phyloP scores from a whole-genome alignment of 495 filamentous ascomycete species.

The Cercophora newfieldiana region DNA sequence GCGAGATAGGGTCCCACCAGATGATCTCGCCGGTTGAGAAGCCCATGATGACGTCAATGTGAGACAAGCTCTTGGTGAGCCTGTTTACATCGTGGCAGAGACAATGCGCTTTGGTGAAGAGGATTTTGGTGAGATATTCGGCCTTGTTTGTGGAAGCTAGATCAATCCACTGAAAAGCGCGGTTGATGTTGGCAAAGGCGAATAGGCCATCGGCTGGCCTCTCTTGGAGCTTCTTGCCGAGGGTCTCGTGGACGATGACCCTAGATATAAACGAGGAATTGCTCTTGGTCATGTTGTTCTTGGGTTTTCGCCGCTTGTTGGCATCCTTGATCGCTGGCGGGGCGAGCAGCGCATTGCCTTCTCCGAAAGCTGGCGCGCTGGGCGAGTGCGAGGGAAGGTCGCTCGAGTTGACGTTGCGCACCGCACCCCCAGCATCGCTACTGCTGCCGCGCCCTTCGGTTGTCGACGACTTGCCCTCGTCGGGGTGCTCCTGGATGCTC shows the following conservation, averaged over 20 bases:
- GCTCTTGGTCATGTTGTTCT: conserved; percentile 96
- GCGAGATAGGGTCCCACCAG: conserved; percentile 97
- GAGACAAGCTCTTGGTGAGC: conserved; percentile 71
- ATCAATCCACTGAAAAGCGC: conserved; percentile 77
- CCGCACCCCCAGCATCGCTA: conserved; percentile 43
- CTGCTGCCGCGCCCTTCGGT: conserved; percentile 53
- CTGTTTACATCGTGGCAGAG: conserved; percentile 92
- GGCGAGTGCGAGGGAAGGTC: conserved; percentile 38
- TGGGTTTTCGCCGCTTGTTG: conserved; percentile 82
- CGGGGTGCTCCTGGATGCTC: conserved; percentile 61
- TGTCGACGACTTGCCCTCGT: conserved; percentile 61
- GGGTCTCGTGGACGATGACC: conserved; percentile 84
- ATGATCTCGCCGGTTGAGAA: conserved; percentile 96
- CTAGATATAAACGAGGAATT: conserved; percentile 96
- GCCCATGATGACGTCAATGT: conserved; percentile 91
- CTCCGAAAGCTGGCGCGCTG: conserved; percentile 75
- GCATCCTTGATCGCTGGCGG: conserved; percentile 67
- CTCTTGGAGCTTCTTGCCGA: conserved; percentile 76
- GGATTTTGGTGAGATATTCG: conserved; percentile 89
- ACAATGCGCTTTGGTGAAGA: conserved; percentile 94
- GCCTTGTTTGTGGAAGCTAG: conserved; percentile 61
- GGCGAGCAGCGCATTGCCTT: conserved; percentile 73
- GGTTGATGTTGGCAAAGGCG: conserved; percentile 91
- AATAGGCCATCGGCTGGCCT: conserved; percentile 76
- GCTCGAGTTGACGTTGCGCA: conserved; percentile 38